A percentile compares a stretch with the other conserved stretches of the same genome.
Conservation (phyloP, 2,329 filamentous ascomycete species). For the Monilinia vaccinii-corymbosi region DNA sequence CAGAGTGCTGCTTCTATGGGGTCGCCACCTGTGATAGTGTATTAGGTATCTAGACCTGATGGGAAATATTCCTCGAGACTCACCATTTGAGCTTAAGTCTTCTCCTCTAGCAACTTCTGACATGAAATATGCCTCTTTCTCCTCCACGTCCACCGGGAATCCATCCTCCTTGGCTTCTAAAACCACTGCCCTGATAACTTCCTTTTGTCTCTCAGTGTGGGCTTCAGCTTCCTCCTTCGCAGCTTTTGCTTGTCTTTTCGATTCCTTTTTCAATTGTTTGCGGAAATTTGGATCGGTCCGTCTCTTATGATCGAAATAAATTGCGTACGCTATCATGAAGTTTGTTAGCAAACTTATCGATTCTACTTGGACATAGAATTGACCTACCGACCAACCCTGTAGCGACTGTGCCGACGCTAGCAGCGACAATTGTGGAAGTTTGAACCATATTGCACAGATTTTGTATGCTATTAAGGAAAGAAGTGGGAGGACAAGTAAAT, state of each 20-base stretch:
- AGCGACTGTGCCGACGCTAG: slow-evolving; percentile 51
- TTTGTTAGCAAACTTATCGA: slow-evolving; percentile 15
- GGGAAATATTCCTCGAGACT: slow-evolving; percentile 24
- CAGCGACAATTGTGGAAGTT: slow-evolving; percentile 48
- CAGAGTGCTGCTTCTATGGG: slow-evolving; percentile 78
- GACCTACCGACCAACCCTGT: slow-evolving; percentile 48
- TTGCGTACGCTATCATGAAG: slow-evolving; percentile 45
- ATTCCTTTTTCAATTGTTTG: slow-evolving; percentile 62
- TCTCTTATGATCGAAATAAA: slow-evolving; percentile 61
- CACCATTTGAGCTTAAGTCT: slow-evolving; percentile 72
- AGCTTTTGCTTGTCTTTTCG: slow-evolving; percentile 60
- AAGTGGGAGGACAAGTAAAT: slow-evolving; percentile 1
- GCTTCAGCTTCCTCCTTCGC: slow-evolving; percentile 65
- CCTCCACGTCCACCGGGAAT: slow-evolving; percentile 82
- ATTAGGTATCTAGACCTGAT: neutral
- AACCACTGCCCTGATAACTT: slow-evolving; percentile 66
- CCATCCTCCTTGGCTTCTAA: slow-evolving; percentile 81
- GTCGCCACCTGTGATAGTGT: slow-evolving; percentile 45
- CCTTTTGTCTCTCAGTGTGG: slow-evolving; percentile 56
- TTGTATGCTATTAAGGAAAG: neutral
- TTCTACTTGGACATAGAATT: neutral
- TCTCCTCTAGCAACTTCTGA: slow-evolving; percentile 88
- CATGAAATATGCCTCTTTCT: slow-evolving; percentile 96
- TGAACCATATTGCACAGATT: slow-evolving; percentile 35
- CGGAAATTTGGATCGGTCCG: slow-evolving; percentile 57